Evolutionary conservation across 2,329 filamentous ascomycete genomes (phyloP).

Genomic region (Blumeria hordei): DNA sequence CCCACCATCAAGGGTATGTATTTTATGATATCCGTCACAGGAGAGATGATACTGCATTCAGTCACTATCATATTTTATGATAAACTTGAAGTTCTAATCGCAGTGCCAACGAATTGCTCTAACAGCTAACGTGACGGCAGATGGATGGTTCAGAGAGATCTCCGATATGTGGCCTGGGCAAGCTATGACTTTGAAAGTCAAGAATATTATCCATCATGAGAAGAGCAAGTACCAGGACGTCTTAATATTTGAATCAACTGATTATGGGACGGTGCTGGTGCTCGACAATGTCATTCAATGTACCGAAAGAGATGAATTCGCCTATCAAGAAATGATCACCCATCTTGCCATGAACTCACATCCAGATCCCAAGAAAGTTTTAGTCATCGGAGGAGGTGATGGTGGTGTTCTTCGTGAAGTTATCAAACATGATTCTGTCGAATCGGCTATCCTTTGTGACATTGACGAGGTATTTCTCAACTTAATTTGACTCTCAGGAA

Average conservation of each 20-base stretch:
- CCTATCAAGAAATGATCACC: constrained; percentile 99
- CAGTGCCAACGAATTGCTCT: constrained; percentile 4
- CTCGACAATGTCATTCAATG: constrained; percentile 98
- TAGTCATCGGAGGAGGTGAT: constrained; percentile 94
- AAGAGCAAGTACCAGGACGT: constrained; percentile 99
- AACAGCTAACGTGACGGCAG: constrained; percentile 21
- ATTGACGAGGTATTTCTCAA: constrained; percentile 55
- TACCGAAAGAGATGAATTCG: constrained; percentile 97
- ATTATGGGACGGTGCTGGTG: constrained; percentile 89
- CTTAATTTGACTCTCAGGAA: neutral
- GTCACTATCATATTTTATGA: too few relatives aligned
- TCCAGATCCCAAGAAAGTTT: constrained; percentile 92
- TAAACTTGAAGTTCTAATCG: neutral
- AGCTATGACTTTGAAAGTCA: constrained; percentile 95
- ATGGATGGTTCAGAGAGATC: constrained; percentile 99
- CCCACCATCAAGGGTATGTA: constrained; percentile 31
- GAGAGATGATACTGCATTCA: too few relatives aligned
- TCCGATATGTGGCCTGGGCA: constrained; percentile 97
- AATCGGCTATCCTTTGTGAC: constrained; percentile 91
- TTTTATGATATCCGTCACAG: neutral
- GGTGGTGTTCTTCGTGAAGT: constrained; percentile 95
- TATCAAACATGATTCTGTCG: constrained; percentile 93
- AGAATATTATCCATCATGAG: constrained; percentile 95
- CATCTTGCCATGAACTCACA: constrained; percentile 97
- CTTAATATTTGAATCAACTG: constrained; percentile 91